phyloP scores from a whole-genome alignment of 768 basidiomycete genomes.

The Kwoniella bestiolae region DNA sequence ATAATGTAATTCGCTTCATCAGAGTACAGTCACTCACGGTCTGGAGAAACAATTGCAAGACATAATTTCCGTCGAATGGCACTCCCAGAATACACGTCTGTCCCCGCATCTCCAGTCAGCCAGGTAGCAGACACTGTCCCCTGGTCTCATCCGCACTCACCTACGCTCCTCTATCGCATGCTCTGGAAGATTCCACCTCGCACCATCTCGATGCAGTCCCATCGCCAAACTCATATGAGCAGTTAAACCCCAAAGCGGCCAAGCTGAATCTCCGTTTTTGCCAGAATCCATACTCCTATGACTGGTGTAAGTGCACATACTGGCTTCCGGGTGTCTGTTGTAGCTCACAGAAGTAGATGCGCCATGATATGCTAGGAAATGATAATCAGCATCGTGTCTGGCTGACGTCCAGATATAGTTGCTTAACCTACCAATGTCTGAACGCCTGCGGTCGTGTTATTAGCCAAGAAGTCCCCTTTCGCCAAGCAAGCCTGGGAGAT shows the following conservation, averaged over 20 bases:
- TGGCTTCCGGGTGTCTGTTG: not conserved
- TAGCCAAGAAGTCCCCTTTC: slow-evolving; percentile 26
- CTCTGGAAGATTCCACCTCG: slow-evolving; percentile 20
- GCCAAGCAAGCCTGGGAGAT: slow-evolving; percentile 20
- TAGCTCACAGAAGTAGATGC: not conserved
- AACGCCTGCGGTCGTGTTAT: slow-evolving; percentile 28
- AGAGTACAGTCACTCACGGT: slow-evolving; percentile 10
- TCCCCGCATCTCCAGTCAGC: not conserved
- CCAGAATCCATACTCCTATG: slow-evolving; percentile 1
- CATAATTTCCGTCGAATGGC: slow-evolving; percentile 18
- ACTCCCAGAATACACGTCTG: slow-evolving; percentile 28
- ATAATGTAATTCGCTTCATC: too few relatives aligned
- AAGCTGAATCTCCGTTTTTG: slow-evolving; percentile 31
- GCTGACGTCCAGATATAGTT: not conserved
- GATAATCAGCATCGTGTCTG: not conserved
- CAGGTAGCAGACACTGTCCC: not conserved
- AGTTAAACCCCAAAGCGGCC: slow-evolving; percentile 26
- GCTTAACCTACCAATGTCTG: slow-evolving; percentile 15
- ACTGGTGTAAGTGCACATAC: not conserved
- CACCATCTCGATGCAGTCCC: slow-evolving; percentile 28
- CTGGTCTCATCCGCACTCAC: too few relatives aligned
- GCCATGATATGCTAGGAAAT: not conserved
- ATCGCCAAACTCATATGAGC: slow-evolving; percentile 17
- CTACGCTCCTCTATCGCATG: slow-evolving; percentile 15
- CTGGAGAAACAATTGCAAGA: slow-evolving; percentile 23